These are phyloP conservation scores for Isatis tinctoria DNA, from an alignment of 345 rosid species.

Conservation along the genomic window DNA sequence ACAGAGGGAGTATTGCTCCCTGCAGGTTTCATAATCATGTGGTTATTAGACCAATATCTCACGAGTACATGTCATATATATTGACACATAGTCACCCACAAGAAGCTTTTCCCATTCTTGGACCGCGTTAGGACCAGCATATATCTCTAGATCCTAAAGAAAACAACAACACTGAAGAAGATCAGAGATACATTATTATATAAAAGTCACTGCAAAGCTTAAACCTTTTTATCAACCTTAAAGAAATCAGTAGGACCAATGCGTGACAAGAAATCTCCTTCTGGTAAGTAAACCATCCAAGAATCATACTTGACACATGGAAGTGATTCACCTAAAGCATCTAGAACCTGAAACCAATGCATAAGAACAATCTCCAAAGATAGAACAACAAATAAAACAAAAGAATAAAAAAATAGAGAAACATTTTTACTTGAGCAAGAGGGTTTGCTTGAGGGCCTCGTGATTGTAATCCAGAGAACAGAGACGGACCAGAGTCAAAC, in stretches of 20 bases:
- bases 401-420: background rate
- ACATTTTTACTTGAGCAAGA: conserved; percentile 70
- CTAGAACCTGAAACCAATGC: conserved; percentile 62
- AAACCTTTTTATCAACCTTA: conserved; percentile 51
- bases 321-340: conserved; percentile 84
- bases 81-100: conserved; percentile 39
- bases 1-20: conserved; percentile 93
- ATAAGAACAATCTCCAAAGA: background rate
- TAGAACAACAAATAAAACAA: too few species aligned
- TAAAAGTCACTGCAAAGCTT: background rate
- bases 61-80: conserved; percentile 16
- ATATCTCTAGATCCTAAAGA: conserved; percentile 74
- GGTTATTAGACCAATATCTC: conserved; percentile 24
- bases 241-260: conserved; percentile 91
- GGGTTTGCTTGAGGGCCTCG: conserved; percentile 94
- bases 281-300: conserved; percentile 96
- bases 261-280: conserved; percentile 84
- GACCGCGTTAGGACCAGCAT: conserved; percentile 74
- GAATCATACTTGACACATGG: conserved; percentile 84
- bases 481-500: conserved; percentile 90
- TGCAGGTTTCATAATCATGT: conserved; percentile 32
- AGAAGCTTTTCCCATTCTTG: conserved; percentile 88
- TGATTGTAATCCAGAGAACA: conserved; percentile 90
- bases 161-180: background rate
- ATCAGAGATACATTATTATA: background rate